phyloP scores from a whole-genome alignment of 2,329 filamentous ascomycete genomes.

The Pseudogymnoascus sp. region DNA sequence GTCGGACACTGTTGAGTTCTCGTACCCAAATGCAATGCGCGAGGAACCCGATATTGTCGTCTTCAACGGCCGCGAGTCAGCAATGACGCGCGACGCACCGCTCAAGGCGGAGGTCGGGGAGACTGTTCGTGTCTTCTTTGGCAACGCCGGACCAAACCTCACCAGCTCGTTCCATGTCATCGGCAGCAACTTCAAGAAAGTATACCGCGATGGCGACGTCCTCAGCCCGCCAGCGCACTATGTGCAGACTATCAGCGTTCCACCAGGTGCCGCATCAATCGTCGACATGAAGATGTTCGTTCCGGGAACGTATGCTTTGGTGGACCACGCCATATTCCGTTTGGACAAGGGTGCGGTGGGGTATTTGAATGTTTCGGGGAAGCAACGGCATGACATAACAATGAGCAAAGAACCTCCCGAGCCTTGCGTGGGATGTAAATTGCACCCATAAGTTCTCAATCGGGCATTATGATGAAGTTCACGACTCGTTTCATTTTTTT shows the following conservation, averaged over 20 bases:
- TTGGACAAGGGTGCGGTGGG: slow-evolving; percentile 31
- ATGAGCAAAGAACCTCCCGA: slow-evolving; percentile 19
- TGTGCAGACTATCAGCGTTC: slow-evolving; percentile 25
- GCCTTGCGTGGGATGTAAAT: slow-evolving; percentile 7
- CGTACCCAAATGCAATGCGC: slow-evolving; percentile 29
- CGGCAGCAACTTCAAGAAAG: slow-evolving; percentile 25
- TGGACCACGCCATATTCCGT: slow-evolving; percentile 31
- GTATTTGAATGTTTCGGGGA: slow-evolving; percentile 30
- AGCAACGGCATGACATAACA: slow-evolving; percentile 25
- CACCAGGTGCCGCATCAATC: slow-evolving; percentile 26
- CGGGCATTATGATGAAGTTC: background rate
- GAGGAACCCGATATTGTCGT: slow-evolving; percentile 29
- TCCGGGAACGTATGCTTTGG: slow-evolving; percentile 29
- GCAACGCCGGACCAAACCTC: slow-evolving; percentile 30
- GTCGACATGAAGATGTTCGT: slow-evolving; percentile 29
- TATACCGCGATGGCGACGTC: slow-evolving; percentile 29
- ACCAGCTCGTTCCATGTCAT: slow-evolving; percentile 31
- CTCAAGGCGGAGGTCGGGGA: slow-evolving; percentile 27
- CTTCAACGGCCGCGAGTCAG: slow-evolving; percentile 30
- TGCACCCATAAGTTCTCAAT: background rate
- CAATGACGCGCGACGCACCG: slow-evolving; percentile 26
- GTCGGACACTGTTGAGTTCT: slow-evolving; percentile 28
- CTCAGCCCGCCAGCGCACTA: slow-evolving; percentile 25
- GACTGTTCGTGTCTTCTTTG: slow-evolving; percentile 31
- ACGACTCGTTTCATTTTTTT: background rate